A percentile compares a stretch with the other conserved stretches of the same genome.
Evolutionary conservation across 495 filamentous ascomycete genomes (phyloP).

Genomic region (Aspergillus nanangensis): DNA sequence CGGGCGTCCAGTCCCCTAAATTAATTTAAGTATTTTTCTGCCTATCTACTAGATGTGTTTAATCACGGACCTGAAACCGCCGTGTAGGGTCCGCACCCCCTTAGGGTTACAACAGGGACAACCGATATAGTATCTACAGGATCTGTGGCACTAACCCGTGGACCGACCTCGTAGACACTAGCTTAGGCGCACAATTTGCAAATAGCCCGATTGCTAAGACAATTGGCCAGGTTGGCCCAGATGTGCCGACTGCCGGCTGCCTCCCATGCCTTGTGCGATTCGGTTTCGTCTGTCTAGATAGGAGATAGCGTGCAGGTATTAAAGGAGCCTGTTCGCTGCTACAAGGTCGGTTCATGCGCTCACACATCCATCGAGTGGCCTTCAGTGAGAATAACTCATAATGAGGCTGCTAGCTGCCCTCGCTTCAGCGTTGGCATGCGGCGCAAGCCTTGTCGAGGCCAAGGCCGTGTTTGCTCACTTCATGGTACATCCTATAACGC

Average conservation of each 20-base stretch:
- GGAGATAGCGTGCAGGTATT: not conserved
- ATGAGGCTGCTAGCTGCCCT: constrained; percentile 1
- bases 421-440: constrained; percentile 1
- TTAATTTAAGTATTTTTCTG: not conserved
- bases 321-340: not conserved
- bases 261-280: not conserved
- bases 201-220: not conserved
- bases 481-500: not conserved
- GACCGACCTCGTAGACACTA: no score
- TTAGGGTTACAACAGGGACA: no score
- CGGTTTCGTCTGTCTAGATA: not conserved
- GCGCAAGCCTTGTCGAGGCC: not conserved
- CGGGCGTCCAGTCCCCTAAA: no score
- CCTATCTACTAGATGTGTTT: no score
- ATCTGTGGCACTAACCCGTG: no score
- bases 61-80: no score
- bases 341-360: not conserved
- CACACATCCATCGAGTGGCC: not conserved
- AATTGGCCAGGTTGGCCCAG: not conserved
- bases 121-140: no score
- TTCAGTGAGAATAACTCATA: not conserved
- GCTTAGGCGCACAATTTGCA: not conserved
- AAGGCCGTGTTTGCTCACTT: not conserved
- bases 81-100: no score
- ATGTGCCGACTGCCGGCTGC: not conserved